A percentile compares a stretch with the other conserved stretches of the same genome.
These are phyloP conservation scores for Hypsizygus marmoreus DNA, from an alignment of 768 basidiomycete species.

Conservation along the genomic window DNA sequence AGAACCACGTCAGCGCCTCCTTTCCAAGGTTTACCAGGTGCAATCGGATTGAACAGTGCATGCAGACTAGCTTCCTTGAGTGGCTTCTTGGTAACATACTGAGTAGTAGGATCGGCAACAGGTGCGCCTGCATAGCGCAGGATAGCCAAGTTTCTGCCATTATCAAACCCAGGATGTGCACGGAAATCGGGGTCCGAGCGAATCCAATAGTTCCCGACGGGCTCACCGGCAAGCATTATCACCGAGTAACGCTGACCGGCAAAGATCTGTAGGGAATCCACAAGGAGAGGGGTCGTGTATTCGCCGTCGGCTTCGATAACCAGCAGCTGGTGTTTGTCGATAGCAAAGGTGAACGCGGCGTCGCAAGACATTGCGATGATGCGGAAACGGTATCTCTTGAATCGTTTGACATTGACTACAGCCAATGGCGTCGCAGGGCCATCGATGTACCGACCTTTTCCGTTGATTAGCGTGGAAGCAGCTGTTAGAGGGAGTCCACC, in stretches of 20 bases:
- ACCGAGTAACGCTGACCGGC: constrained; percentile 47
- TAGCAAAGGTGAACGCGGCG: constrained; percentile 29
- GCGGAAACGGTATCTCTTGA: constrained; percentile 49
- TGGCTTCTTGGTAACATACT: constrained; percentile 4
- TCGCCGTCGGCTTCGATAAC: constrained; percentile 39
- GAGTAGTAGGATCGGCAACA: constrained; percentile 33
- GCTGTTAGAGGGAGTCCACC: constrained; percentile 3
- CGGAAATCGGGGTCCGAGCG: constrained; percentile 20
- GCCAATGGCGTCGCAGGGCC: constrained; percentile 40
- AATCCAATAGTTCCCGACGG: constrained; percentile 45
- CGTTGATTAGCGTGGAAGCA: constrained; percentile 35
- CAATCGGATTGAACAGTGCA: constrained; percentile 20
- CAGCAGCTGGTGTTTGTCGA: constrained; percentile 27
- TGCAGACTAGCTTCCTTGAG: constrained; percentile 13
- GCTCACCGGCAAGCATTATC: constrained; percentile 38
- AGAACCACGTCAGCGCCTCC: constrained; percentile 30
- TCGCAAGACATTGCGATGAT: constrained; percentile 40
- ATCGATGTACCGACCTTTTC: constrained; percentile 37
- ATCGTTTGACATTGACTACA: constrained; percentile 38
- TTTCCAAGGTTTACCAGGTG: constrained; percentile 31
- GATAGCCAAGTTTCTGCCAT: constrained; percentile 24
- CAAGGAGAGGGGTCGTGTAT: constrained; percentile 31
- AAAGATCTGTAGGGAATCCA: constrained; percentile 40
- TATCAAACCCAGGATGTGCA: not conserved
- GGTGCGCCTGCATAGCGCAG: constrained; percentile 40